Conservation (phyloP, 352 stramenopile species). For the Phytophthora ramorum region DNA sequence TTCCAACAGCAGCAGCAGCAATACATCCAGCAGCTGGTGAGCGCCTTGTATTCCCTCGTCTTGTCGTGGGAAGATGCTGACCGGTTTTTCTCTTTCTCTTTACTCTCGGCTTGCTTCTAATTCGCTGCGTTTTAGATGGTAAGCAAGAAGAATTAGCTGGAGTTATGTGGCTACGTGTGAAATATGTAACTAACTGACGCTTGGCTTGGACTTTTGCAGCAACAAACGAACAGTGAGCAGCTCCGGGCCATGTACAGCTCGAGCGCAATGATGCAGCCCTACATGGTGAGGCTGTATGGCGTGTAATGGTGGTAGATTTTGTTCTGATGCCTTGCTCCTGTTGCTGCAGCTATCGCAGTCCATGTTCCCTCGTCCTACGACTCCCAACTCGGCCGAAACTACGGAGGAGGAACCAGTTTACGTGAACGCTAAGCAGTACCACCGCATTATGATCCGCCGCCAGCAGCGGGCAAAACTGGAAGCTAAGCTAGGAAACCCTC, state of each 20-base stretch:
- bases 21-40: conserved; percentile 63
- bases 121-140: conserved; percentile 41
- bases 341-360: conserved; percentile 58
- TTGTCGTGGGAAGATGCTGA: conserved; percentile 7
- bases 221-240: conserved; percentile 81
- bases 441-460: conserved; percentile 90
- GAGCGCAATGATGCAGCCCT: conserved; percentile 87
- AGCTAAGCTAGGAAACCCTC: conserved; percentile 78
- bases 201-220: conserved; percentile 21
- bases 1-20: conserved; percentile 72
- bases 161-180: background rate
- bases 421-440: conserved; percentile 93
- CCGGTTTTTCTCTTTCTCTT: conserved; percentile 3
- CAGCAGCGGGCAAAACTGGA: conserved; percentile 89
- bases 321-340: background rate
- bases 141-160: conserved; percentile 7
- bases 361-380: conserved; percentile 71
- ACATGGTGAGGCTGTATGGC: conserved; percentile 57
- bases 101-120: background rate
- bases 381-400: conserved; percentile 53
- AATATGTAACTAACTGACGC: background rate
- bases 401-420: conserved; percentile 90
- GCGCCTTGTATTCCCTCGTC: conserved; percentile 1
- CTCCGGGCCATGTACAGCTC: conserved; percentile 83
- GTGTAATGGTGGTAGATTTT: background rate